Percentiles rank a stretch among this genome's conserved stretches.
phyloP scores from a whole-genome alignment of 768 basidiomycete genomes.

The Mycena pura region DNA sequence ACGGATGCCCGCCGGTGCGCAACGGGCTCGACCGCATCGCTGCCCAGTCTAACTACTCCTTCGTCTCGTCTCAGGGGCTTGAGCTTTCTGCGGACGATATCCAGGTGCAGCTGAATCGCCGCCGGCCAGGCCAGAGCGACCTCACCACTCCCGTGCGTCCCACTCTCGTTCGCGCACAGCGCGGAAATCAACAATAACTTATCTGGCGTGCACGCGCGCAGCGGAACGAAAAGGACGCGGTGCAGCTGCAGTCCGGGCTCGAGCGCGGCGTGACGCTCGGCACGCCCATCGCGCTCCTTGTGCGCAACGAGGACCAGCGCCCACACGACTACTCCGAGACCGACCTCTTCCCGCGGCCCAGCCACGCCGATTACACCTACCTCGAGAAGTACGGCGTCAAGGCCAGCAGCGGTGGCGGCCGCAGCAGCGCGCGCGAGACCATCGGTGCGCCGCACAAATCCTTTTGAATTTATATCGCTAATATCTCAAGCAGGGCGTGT shows the following conservation, averaged over 20 bases:
- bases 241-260: conserved; percentile 90
- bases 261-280: conserved; percentile 96
- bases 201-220: too few species aligned
- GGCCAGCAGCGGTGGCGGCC: conserved; percentile 95
- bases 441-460: conserved; percentile 62
- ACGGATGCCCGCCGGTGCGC: conserved; percentile 91
- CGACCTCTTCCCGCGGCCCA: conserved; percentile 95
- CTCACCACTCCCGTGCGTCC: conserved; percentile 90
- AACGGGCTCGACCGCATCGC: conserved; percentile 35
- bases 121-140: conserved; percentile 94
- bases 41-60: too few species aligned
- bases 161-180: background rate
- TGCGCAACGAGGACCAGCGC: conserved; percentile 97
- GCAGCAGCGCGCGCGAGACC: conserved; percentile 95
- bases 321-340: conserved; percentile 99
- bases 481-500: conserved; percentile 71
- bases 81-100: conserved; percentile 82
- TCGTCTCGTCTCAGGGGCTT: too few species aligned
- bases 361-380: conserved; percentile 98
- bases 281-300: conserved; percentile 95
- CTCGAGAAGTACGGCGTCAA: conserved; percentile 97
- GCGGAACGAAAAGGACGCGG: conserved; percentile 96
- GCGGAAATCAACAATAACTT: too few species aligned
- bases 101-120: conserved; percentile 87
- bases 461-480: conserved; percentile 6